Conservation (phyloP, 805 yeast species). For the Monosporozyma yasuniensis region DNA sequence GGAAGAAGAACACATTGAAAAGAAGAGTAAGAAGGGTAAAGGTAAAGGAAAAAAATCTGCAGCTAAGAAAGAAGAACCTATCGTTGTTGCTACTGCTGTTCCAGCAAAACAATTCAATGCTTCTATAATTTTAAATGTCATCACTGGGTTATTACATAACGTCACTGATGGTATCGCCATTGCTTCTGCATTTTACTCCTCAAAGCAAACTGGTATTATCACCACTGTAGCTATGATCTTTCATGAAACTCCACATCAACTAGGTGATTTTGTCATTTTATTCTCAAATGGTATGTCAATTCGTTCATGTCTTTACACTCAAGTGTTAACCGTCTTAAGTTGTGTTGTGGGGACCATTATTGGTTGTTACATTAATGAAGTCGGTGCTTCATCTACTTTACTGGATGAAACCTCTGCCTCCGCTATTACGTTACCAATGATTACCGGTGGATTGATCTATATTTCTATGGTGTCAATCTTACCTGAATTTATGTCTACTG, state of each 20-base stretch:
- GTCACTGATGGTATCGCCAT: slow-evolving; percentile 72
- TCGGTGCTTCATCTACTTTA: neutral
- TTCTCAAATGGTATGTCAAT: slow-evolving; percentile 57
- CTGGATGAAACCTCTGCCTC: neutral
- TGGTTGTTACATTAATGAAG: slow-evolving; percentile 49
- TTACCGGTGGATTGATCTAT: slow-evolving; percentile 70
- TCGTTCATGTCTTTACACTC: slow-evolving; percentile 57
- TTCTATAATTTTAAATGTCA: slow-evolving; percentile 55
- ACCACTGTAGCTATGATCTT: slow-evolving; percentile 63
- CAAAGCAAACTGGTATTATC: slow-evolving; percentile 52
- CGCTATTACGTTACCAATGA: slow-evolving; percentile 45
- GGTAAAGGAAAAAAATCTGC: neutral
- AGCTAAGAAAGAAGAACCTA: slow-evolving; percentile 12
- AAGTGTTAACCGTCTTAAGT: slow-evolving; percentile 56
- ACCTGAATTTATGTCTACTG: slow-evolving; percentile 42
- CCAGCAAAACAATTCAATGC: slow-evolving; percentile 22
- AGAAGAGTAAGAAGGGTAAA: neutral
- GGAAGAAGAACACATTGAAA: neutral
- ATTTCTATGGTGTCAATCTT: slow-evolving; percentile 69
- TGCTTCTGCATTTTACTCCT: slow-evolving; percentile 57
- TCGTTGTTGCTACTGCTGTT: slow-evolving; percentile 9
- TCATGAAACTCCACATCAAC: slow-evolving; percentile 76
- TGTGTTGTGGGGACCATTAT: slow-evolving; percentile 56
- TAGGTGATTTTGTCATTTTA: slow-evolving; percentile 70
- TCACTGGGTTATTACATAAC: slow-evolving; percentile 67